Evolutionary conservation across 345 rosid species (phyloP), one percentile per base, ranked within the genome.

Genomic region (Sonneratia caseolaris): DNA sequence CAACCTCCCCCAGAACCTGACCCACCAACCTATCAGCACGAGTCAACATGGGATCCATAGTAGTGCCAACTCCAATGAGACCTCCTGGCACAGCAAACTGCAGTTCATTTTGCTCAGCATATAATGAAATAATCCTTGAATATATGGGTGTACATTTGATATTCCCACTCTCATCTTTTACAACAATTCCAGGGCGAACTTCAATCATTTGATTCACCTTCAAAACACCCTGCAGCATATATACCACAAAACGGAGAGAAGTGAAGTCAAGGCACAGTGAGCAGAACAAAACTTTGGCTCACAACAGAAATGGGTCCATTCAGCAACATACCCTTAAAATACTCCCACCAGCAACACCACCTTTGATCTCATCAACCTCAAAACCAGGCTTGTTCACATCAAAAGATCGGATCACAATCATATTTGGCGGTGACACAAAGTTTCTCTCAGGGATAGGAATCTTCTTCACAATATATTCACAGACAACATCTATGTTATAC

Each of bases 291-390:
- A 13, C 24, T 53, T 36, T 38, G 53, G 47, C 27, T 21, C 14
- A 32, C 35, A 76, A 42, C 37, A 13, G 13, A 11, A 37, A 69
- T 62, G 3, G 10, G 37, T 62, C 19, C 27, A 27, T 15, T 62
- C 18, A 3, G 7, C 37, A 35, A 74, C 76, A 69, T 84, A 92
- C 98, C 88, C 90, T 81, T 57, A 95, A 87, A 70, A 95, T 95
- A 76, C 97, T 95, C 83, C 99, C 98, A 81, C 99, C 99, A 59
- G 98, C 99, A 66, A 95, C 99, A 68, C 99, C 98, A 75, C 99
- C 99, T 82, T 78, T 89, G 68, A 95, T 90, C 71, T 95, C 97
- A 82, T 92, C 97, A 78, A 95, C 97, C 77, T 85, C 96, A 45
- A 40, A 92, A 24, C 97, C 98, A 75, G 99, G 97, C 69, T 92